Percentiles rank a stretch among this genome's conserved stretches.
phyloP scores from a whole-genome alignment of 805 yeast genomes.

The Schizosaccharomyces octosporus region DNA sequence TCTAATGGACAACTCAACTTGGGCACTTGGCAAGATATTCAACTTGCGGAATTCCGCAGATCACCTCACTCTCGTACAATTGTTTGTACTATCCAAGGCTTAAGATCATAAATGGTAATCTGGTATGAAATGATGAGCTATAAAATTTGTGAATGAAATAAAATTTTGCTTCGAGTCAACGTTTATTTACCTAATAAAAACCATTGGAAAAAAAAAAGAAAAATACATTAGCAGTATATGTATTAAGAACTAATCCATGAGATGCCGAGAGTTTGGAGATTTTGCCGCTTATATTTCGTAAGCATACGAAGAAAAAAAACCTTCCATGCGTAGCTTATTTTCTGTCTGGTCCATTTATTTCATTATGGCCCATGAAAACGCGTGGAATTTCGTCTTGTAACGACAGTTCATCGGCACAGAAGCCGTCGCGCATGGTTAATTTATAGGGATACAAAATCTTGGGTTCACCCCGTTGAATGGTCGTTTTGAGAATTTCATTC shows the following conservation, averaged over 20 bases:
- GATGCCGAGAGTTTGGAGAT: not conserved
- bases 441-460: not conserved
- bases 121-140: not conserved
- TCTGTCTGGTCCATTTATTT: not conserved
- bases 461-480: not conserved
- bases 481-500: not conserved
- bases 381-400: not conserved
- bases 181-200: not conserved
- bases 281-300: not conserved
- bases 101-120: not conserved
- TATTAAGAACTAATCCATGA: not conserved
- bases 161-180: too few species aligned
- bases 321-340: not conserved
- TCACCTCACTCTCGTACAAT: constrained; percentile 38
- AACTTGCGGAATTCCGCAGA: constrained; percentile 47
- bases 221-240: not conserved
- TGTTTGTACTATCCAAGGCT: constrained; percentile 52
- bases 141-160: too few species aligned
- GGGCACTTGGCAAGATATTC: constrained; percentile 76
- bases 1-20: constrained; percentile 38
- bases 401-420: not conserved
- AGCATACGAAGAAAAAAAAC: not conserved
- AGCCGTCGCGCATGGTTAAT: not conserved
- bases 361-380: not conserved
- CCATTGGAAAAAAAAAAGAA: not conserved